Evolutionary conservation across 2,329 filamentous ascomycete species (phyloP), one percentile per base, ranked within the genome.

Genomic region (Ustulina deusta): DNA sequence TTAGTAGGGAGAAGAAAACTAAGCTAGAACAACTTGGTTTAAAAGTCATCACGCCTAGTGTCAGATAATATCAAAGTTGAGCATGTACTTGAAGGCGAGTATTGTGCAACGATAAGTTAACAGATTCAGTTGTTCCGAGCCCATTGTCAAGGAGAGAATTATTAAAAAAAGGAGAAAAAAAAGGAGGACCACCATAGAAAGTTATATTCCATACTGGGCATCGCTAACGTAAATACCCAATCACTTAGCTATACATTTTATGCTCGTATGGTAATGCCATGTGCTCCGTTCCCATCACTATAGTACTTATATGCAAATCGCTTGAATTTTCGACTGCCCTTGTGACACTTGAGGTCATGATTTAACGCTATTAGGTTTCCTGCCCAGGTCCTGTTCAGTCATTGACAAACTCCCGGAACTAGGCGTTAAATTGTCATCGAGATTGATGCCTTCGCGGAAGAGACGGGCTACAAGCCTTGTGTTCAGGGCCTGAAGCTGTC

Each of bases 401-500:
- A 46, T 46, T 4, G 57, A 49, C 38, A 48, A 22, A 22, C 61
- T 65, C 13, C 66, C 32, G 5, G 48, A 52, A 22, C 27, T 42
- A 15, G 58, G 42, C 6, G 51, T 36, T 2, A 17, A 29, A 38
- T 42, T 61, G 27, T 64, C 57, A 10, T 52, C 52, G n/a, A 63
- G 17, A 6, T 1, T n/a, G 44, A 77, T 63, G 0, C 80, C 80
- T 64, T 82, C 64, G 69, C 77, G 83, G n/a, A 87, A 87, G 55
- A 89, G 71, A 70, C 80, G 81, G 7, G 85, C 86, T 0, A 85
- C 86, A 2, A 90, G 79, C 79, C 81, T 81, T 2, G 87, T 90
- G 72, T 90, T 90, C 78, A 90, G 84, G 1, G 80, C 79, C 79
- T 90, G 88, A 51, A 90, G 77, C 72, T 87, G 83, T 6, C 87